phyloP scores from a whole-genome alignment of 148 eudicot genomes.

The Silene conica region DNA sequence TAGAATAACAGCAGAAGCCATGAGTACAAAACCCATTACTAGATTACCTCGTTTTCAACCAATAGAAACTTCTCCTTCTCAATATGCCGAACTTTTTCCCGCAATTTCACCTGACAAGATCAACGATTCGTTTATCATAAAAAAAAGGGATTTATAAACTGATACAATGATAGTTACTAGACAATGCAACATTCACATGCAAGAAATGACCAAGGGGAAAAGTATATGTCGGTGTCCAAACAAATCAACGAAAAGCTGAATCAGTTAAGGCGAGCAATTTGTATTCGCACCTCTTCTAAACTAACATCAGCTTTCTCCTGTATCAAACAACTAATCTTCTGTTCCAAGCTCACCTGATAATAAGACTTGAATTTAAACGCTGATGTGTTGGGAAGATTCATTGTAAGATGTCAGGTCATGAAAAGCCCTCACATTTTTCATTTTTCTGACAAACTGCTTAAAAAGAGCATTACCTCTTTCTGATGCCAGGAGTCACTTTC shows the following conservation, averaged over 20 bases:
- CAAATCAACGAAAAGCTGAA: background rate
- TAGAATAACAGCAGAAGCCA: background rate
- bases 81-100: conserved; percentile 46
- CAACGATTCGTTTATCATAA: background rate
- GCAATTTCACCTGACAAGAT: conserved; percentile 28
- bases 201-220: background rate
- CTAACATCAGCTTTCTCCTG: conserved; percentile 42
- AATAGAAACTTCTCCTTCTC: conserved; percentile 49
- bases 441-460: background rate
- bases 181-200: conserved; percentile 3
- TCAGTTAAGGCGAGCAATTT: background rate
- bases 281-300: conserved; percentile 38
- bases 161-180: background rate
- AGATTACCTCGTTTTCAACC: conserved; percentile 55
- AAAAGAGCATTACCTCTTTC: conserved; percentile 49
- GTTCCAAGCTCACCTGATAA: conserved; percentile 48
- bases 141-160: background rate
- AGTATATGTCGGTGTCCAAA: background rate
- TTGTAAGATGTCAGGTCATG: background rate
- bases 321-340: conserved; percentile 43
- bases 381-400: background rate
- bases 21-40: background rate
- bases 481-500: conserved; percentile 62
- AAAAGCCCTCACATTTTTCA: too few relatives aligned
- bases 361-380: conserved; percentile 9